phyloP scores from a whole-genome alignment of 345 rosid species.

The Erysimum cheiranthoides region DNA sequence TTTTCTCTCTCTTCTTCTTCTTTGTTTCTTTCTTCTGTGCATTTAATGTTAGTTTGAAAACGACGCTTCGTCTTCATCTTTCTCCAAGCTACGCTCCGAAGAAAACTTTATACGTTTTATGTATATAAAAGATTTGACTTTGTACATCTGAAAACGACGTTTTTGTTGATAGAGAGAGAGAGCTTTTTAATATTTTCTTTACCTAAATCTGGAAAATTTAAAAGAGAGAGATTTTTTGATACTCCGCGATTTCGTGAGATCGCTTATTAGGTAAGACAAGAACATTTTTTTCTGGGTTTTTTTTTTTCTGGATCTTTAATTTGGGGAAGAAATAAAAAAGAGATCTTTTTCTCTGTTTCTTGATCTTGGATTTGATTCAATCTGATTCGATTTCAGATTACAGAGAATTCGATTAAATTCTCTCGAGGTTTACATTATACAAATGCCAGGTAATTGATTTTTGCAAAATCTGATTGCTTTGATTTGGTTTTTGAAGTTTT shows the following conservation, averaged over 20 bases:
- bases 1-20: neutral
- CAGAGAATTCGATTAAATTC: no score
- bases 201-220: conserved; percentile 43
- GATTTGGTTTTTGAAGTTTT: neutral
- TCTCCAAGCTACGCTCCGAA: conserved; percentile 23
- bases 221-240: conserved; percentile 14
- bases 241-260: conserved; percentile 32
- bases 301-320: neutral
- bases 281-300: neutral
- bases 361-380: no score
- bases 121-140: conserved; percentile 44
- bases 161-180: conserved; percentile 29
- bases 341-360: neutral
- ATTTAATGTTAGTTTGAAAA: conserved; percentile 40
- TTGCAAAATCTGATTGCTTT: conserved; percentile 24
- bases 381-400: no score
- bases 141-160: conserved; percentile 46
- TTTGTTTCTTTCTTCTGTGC: conserved; percentile 15
- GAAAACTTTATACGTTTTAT: conserved; percentile 22
- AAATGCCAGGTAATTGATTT: conserved; percentile 64
- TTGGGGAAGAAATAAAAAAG: neutral
- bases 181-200: conserved; percentile 15
- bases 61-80: conserved; percentile 47
- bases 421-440: neutral
- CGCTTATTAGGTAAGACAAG: conserved; percentile 34